A percentile compares a stretch with the other conserved stretches of the same genome.
Evolutionary conservation across 2,329 filamentous ascomycete species (phyloP).

Genomic region (Arthrobotrys sphaeroides): DNA sequence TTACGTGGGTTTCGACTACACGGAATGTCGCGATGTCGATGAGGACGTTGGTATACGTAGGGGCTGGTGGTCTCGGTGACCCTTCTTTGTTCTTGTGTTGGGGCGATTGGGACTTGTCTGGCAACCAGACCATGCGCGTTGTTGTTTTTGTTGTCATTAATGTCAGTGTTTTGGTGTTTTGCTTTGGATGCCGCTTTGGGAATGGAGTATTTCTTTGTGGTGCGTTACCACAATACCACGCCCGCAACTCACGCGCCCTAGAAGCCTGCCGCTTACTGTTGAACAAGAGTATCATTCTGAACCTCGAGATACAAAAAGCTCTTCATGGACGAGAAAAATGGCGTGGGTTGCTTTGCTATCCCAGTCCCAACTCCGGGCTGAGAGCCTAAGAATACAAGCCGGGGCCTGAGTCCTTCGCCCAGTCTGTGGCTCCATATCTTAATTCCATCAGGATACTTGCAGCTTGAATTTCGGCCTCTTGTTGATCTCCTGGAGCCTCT

Average conservation of each 20-base stretch:
- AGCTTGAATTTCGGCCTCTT: slow-evolving; percentile 22
- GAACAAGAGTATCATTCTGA: too few relatives aligned
- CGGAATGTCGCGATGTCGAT: too few relatives aligned
- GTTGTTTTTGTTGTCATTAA: slow-evolving; percentile 40
- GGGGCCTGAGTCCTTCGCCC: background rate
- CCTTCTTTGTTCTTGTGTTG: background rate
- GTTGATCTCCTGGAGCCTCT: background rate
- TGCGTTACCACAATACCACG: slow-evolving; percentile 24
- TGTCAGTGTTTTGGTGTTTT: slow-evolving; percentile 28
- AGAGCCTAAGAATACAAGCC: background rate
- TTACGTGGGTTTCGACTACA: too few relatives aligned
- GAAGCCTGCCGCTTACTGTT: too few relatives aligned
- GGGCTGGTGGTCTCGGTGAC: too few relatives aligned
- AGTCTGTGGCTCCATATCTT: slow-evolving; percentile 20
- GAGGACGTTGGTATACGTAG: too few relatives aligned
- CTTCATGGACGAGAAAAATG: too few relatives aligned
- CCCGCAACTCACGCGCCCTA: background rate
- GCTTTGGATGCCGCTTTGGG: background rate
- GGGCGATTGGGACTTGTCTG: too few relatives aligned
- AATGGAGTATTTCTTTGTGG: background rate
- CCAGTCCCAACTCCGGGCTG: background rate
- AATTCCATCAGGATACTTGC: slow-evolving; percentile 44
- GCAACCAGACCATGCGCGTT: slow-evolving; percentile 20
- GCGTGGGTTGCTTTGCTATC: background rate
- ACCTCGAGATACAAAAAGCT: too few relatives aligned